Evolutionary conservation across 495 filamentous ascomycete genomes (phyloP), one percentile per base, ranked within the genome.

Genomic region (Trichoderma virens): DNA sequence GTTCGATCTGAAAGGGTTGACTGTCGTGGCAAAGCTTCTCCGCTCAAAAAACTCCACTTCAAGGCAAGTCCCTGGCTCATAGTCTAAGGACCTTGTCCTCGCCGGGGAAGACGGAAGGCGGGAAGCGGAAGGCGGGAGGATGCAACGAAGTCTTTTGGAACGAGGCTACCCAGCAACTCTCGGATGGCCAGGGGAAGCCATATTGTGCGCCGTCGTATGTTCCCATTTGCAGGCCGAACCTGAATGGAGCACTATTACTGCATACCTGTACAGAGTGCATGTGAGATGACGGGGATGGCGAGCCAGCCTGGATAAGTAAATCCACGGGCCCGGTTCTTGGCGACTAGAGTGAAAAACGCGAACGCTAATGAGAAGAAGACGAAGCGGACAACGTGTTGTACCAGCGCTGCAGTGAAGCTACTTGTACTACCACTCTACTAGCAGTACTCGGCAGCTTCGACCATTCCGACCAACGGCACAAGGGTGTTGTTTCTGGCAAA

Each of bases 301-400:
- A 56, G 25, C 51, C 23, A 56, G 11, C 51, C 51, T n/a, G 51
- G 51, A 5, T 16, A 18, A 56, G 23, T 9, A 30, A 56, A 56
- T 56, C 51, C 51, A 56, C 51, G 51, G 51, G 51, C 51, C 51
- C 51, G 51, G 51, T 56, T 56, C 51, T 56, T 56, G 51, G 51
- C 51, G 18, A 56, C 51, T 28, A 30, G 51, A 56, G 51, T 56
- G 45, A 51, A 56, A 3, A 31, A 18, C 51, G 51, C 51, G 43
- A 56, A 25, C 51, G 51, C 51, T 23, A 13, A 3, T 9, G 14
- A 25, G 2, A 56, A 16, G 51, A 18, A 30, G 7, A 56, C 8
- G 51, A 30, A n/a, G 16, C 2, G 25, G 25, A 31, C 51, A 30
- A 18, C 41, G n/a, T n/a, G n/a, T n/a, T n/a, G n/a, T n/a, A n/a